A percentile compares a stretch with the other conserved stretches of the same genome.
Evolutionary conservation across 345 rosid species (phyloP).

Genomic region (Pseudoturritis turrita): DNA sequence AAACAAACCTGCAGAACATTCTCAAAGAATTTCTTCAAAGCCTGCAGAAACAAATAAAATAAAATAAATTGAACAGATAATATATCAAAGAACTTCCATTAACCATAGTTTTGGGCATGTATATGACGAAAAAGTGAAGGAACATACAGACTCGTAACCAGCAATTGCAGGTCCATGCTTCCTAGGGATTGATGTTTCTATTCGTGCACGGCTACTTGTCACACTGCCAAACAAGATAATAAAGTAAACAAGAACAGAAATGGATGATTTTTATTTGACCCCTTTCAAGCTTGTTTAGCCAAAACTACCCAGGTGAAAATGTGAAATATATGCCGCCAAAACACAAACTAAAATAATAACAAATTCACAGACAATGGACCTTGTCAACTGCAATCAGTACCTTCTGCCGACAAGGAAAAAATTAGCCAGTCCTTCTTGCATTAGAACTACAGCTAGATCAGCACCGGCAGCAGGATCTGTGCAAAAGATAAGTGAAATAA

Average conservation of each 20-base stretch:
- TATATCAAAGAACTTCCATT: background rate
- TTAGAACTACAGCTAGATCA: slow-evolving; percentile 79
- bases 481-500: slow-evolving; percentile 7
- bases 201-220: slow-evolving; percentile 75
- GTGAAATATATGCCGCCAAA: background rate
- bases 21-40: slow-evolving; percentile 85
- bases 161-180: slow-evolving; percentile 99
- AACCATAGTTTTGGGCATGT: background rate
- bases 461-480: slow-evolving; percentile 94
- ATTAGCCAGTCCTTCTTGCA: slow-evolving; percentile 97
- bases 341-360: background rate
- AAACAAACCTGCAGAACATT: slow-evolving; percentile 74
- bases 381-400: slow-evolving; percentile 35
- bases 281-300: background rate
- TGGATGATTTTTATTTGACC: background rate
- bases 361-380: background rate
- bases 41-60: slow-evolving; percentile 44
- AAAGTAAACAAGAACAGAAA: background rate
- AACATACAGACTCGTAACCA: slow-evolving; percentile 70
- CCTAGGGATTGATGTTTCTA: slow-evolving; percentile 94
- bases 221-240: slow-evolving; percentile 43
- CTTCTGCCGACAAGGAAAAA: slow-evolving; percentile 87
- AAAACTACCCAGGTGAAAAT: background rate
- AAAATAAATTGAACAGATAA: background rate
- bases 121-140: background rate